Evolutionary conservation across 1,284 basidiomycete genomes (phyloP).

Genomic region (Sanghuangporus baumii): DNA sequence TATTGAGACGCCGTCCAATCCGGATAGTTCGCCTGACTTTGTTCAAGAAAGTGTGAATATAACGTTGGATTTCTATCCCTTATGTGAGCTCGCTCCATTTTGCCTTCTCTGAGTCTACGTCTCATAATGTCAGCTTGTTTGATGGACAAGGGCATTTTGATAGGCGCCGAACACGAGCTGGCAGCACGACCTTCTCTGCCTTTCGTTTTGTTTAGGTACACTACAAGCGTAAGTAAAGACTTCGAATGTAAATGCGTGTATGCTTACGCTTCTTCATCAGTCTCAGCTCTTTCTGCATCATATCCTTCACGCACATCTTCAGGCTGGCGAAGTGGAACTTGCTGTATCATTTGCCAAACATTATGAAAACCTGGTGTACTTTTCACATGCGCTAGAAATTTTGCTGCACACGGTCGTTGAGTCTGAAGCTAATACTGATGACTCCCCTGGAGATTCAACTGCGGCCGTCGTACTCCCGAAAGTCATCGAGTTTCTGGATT

Average conservation of each 20-base stretch:
- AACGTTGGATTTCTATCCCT: conserved; percentile 88
- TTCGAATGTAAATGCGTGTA: not conserved
- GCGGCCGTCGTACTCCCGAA: conserved; percentile 51
- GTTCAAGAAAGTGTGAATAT: conserved; percentile 93
- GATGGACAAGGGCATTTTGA: conserved; percentile 98
- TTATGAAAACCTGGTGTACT: conserved; percentile 88
- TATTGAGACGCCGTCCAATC: conserved; percentile 42
- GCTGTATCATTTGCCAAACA: conserved; percentile 85
- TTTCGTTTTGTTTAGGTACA: conserved; percentile 89
- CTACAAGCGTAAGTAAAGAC: conserved; percentile 68
- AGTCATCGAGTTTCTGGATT: conserved; percentile 88
- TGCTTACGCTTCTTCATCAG: conserved; percentile 30
- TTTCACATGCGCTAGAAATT: conserved; percentile 91
- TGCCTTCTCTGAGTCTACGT: not conserved
- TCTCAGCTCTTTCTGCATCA: conserved; percentile 95
- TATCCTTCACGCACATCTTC: conserved; percentile 82
- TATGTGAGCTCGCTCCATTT: conserved; percentile 58
- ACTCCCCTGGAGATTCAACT: conserved; percentile 15
- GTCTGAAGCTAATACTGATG: conserved; percentile 55
- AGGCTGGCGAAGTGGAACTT: conserved; percentile 61
- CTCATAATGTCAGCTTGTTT: conserved; percentile 32
- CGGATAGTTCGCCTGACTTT: conserved; percentile 46
- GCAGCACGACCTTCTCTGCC: conserved; percentile 74
- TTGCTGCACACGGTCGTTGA: conserved; percentile 92
- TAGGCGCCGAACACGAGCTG: conserved; percentile 89